A percentile compares a stretch with the other conserved stretches of the same genome.
Conservation (phyloP, 495 filamentous ascomycete species). For the Glonium stellatum region DNA sequence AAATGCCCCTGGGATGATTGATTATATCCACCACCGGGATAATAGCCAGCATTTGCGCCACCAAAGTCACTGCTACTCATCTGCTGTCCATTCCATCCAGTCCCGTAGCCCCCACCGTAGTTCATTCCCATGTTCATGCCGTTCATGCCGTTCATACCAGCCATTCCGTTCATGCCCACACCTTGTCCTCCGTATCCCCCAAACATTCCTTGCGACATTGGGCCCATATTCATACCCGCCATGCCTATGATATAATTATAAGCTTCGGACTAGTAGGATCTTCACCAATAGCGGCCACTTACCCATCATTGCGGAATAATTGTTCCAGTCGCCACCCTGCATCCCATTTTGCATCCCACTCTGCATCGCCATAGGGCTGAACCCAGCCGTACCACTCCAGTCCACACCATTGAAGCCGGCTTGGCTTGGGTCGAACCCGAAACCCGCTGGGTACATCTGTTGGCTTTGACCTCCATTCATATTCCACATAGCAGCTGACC, state of each 20-base stretch:
- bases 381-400: slow-evolving; percentile 50
- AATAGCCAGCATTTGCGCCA: slow-evolving; percentile 69
- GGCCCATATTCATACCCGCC: slow-evolving; percentile 79
- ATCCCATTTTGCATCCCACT: slow-evolving; percentile 68
- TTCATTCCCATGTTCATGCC: slow-evolving; percentile 85
- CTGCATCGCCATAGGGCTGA: slow-evolving; percentile 74
- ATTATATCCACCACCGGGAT: slow-evolving; percentile 55
- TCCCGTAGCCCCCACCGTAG: slow-evolving; percentile 29
- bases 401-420: slow-evolving; percentile 58
- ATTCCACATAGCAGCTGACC: slow-evolving; percentile 3
- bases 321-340: slow-evolving; percentile 38
- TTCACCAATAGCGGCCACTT: not conserved
- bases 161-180: slow-evolving; percentile 67
- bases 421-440: slow-evolving; percentile 45
- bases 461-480: slow-evolving; percentile 33
- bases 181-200: slow-evolving; percentile 65
- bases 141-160: slow-evolving; percentile 41
- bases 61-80: slow-evolving; percentile 82
- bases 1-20: slow-evolving; percentile 51
- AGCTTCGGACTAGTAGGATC: not conserved
- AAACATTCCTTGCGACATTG: slow-evolving; percentile 82
- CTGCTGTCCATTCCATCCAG: slow-evolving; percentile 60
- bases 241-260: slow-evolving; percentile 46
- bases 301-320: slow-evolving; percentile 21
- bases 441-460: slow-evolving; percentile 34